Evolutionary conservation across 805 yeast species (phyloP).

Genomic region (Ogataea haglerorum): DNA sequence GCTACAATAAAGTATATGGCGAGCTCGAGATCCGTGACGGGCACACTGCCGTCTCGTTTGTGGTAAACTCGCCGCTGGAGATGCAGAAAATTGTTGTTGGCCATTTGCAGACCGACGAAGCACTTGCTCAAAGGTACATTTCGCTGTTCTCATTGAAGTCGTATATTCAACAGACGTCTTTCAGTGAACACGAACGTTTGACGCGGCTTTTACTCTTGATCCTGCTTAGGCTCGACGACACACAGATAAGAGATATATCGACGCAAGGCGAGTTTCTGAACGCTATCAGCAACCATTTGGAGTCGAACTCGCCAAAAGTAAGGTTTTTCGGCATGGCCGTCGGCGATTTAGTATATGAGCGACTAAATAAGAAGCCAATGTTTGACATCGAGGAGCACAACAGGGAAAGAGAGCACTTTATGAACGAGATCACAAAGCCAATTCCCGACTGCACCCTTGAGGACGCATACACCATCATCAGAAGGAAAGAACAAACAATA

Average conservation of each 20-base stretch:
- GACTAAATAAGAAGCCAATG: constrained; percentile 30
- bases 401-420: constrained; percentile 17
- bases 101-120: neutral
- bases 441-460: constrained; percentile 1
- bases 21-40: constrained; percentile 9
- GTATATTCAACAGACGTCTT: constrained; percentile 33
- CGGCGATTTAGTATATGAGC: constrained; percentile 47
- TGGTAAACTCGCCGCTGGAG: neutral
- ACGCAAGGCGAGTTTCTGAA: constrained; percentile 40
- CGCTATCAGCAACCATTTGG: constrained; percentile 53
- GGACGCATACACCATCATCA: constrained; percentile 8
- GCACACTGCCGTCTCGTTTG: constrained; percentile 1
- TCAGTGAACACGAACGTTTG: constrained; percentile 42
- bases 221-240: constrained; percentile 23
- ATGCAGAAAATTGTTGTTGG: neutral
- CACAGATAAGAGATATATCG: constrained; percentile 31
- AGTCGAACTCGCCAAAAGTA: constrained; percentile 42
- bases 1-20: constrained; percentile 5
- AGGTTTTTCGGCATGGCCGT: constrained; percentile 54
- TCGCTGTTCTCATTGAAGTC: constrained; percentile 24
- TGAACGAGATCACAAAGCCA: constrained; percentile 1
- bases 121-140: constrained; percentile 4
- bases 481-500: neutral
- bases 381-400: constrained; percentile 28
- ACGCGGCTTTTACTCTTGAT: constrained; percentile 47